Evolutionary conservation across 2,329 filamentous ascomycete genomes (phyloP).

Genomic region (Phyllosticta citrichinensis): DNA sequence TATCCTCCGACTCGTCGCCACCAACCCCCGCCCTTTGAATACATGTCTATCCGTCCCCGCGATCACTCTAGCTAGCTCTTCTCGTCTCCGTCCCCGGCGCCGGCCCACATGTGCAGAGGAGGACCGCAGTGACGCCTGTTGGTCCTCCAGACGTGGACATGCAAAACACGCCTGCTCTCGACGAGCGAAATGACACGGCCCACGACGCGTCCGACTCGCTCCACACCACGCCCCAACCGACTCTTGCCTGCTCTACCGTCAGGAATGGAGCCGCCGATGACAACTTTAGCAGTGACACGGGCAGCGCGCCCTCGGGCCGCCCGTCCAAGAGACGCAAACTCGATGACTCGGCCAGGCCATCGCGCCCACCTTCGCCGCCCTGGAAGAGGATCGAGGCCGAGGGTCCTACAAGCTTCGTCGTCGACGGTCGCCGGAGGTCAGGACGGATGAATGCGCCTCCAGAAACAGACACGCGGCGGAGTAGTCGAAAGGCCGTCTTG

Average conservation of each 20-base stretch:
- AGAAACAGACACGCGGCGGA: conserved; percentile 23
- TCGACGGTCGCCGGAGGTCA: conserved; percentile 52
- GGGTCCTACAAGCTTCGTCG: conserved; percentile 75
- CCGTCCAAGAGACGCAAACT: conserved; percentile 54
- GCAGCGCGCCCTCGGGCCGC: conserved; percentile 14
- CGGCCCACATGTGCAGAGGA: conserved; percentile 16
- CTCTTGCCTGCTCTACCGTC: not conserved
- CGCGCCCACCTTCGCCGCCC: conserved; percentile 63
- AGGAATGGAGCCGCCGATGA: not conserved
- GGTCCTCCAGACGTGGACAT: conserved; percentile 10
- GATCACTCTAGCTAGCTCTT: conserved; percentile 8
- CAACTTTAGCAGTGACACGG: not conserved
- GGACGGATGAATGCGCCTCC: conserved; percentile 45
- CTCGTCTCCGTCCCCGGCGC: conserved; percentile 21
- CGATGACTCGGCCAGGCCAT: conserved; percentile 25
- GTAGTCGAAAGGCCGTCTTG: conserved; percentile 8
- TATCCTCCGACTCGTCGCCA: not conserved
- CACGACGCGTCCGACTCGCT: conserved; percentile 17
- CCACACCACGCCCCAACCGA: not conserved
- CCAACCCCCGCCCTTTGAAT: not conserved
- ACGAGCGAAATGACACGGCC: conserved; percentile 20
- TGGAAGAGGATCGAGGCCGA: conserved; percentile 84
- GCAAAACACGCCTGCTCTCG: conserved; percentile 12
- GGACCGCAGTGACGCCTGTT: conserved; percentile 14
- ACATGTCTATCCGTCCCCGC: not conserved